A percentile compares a stretch with the other conserved stretches of the same genome.
phyloP scores from a whole-genome alignment of 805 yeast species.

The Candida insectorum region DNA sequence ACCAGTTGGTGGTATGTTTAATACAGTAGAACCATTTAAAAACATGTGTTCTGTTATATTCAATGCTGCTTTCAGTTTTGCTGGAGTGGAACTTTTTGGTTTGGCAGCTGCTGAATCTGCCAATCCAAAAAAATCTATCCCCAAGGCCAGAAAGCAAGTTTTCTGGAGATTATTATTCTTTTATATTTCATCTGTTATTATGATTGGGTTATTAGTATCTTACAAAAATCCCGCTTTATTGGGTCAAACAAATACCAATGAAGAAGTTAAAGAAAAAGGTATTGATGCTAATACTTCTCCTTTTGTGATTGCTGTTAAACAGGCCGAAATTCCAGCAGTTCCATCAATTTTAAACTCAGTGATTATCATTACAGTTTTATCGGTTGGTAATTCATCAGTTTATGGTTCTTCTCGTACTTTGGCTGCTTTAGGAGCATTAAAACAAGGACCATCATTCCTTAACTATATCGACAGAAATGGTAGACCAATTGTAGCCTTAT shows the following conservation, averaged over 20 bases:
- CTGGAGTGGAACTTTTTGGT: slow-evolving; percentile 65
- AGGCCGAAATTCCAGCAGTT: slow-evolving; percentile 26
- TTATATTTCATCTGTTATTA: slow-evolving; percentile 50
- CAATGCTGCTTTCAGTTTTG: slow-evolving; percentile 62
- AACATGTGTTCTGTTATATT: slow-evolving; percentile 60
- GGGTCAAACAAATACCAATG: slow-evolving; percentile 14
- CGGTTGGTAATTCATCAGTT: slow-evolving; percentile 35
- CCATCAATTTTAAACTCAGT: slow-evolving; percentile 33
- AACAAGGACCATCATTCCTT: slow-evolving; percentile 26
- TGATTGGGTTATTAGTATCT: slow-evolving; percentile 56
- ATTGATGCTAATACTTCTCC: slow-evolving; percentile 31
- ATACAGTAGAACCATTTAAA: slow-evolving; percentile 43
- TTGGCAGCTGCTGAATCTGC: slow-evolving; percentile 65
- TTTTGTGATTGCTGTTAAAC: slow-evolving; percentile 35
- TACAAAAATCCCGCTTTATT: slow-evolving; percentile 19
- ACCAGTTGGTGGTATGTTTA: slow-evolving; percentile 52
- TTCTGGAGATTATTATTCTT: slow-evolving; percentile 61
- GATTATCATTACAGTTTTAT: slow-evolving; percentile 28
- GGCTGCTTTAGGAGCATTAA: slow-evolving; percentile 29
- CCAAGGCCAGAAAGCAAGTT: slow-evolving; percentile 62
- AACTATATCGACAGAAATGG: slow-evolving; percentile 28
- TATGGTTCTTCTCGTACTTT: slow-evolving; percentile 32
- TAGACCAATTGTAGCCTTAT: slow-evolving; percentile 26
- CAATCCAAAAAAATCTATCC: slow-evolving; percentile 59
- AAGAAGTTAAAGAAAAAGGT: slow-evolving; percentile 13